phyloP scores from a whole-genome alignment of 768 basidiomycete species.

The Termitomyces eurrhizus region DNA sequence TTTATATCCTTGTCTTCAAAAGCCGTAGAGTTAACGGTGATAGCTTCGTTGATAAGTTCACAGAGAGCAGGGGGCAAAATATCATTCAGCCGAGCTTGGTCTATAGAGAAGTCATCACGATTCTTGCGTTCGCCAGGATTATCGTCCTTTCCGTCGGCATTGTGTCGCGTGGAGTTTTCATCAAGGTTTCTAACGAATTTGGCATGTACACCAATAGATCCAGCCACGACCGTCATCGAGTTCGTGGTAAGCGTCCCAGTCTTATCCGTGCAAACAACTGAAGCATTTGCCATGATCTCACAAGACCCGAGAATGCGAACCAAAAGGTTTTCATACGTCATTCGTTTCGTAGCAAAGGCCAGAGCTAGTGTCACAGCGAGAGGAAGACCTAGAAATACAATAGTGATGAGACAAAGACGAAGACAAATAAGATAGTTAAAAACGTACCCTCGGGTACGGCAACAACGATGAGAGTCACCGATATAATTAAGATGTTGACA shows the following conservation, averaged over 20 bases:
- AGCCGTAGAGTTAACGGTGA: slow-evolving; percentile 91
- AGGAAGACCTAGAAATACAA: slow-evolving; percentile 61
- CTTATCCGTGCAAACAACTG: slow-evolving; percentile 94
- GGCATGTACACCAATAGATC: slow-evolving; percentile 88
- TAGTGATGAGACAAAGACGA: neutral
- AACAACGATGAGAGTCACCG: slow-evolving; percentile 72
- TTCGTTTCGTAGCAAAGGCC: slow-evolving; percentile 97
- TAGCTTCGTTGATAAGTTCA: slow-evolving; percentile 75
- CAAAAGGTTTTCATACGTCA: slow-evolving; percentile 92
- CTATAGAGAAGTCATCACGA: slow-evolving; percentile 79
- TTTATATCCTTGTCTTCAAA: slow-evolving; percentile 78
- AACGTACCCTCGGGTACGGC: slow-evolving; percentile 45
- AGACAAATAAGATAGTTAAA: neutral
- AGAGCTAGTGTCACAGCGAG: slow-evolving; percentile 95
- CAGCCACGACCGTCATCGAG: slow-evolving; percentile 93
- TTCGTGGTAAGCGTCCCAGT: slow-evolving; percentile 97
- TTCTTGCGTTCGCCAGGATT: slow-evolving; percentile 40
- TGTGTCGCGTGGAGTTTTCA: slow-evolving; percentile 67
- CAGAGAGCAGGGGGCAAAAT: slow-evolving; percentile 58
- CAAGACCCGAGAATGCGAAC: slow-evolving; percentile 96
- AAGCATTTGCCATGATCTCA: slow-evolving; percentile 98
- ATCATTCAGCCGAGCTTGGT: slow-evolving; percentile 64
- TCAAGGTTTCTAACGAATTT: slow-evolving; percentile 85
- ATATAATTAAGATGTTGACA: slow-evolving; percentile 89
- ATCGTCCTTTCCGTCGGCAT: slow-evolving; percentile 54